Evolutionary conservation across 2,329 filamentous ascomycete genomes (phyloP).

Genomic region (Aspergillus udagawae): DNA sequence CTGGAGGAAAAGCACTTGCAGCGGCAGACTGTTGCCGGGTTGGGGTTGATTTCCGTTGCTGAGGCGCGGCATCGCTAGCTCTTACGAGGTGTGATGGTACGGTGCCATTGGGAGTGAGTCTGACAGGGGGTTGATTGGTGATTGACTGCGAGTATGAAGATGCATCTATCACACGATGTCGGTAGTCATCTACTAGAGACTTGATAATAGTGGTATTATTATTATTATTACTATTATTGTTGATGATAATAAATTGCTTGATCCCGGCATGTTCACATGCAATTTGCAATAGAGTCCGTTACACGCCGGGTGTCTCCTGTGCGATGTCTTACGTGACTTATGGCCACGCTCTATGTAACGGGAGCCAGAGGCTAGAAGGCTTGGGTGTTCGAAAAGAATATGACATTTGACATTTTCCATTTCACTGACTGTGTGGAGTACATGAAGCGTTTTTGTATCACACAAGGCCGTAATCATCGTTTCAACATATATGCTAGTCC

Average conservation of each 20-base stretch:
- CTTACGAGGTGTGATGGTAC: background rate
- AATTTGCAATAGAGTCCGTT: background rate
- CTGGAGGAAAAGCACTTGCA: background rate
- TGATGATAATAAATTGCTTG: background rate
- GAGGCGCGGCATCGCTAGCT: background rate
- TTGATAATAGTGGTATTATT: background rate
- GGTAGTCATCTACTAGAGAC: background rate
- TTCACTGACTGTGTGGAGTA: background rate
- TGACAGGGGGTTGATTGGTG: background rate
- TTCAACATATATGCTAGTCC: background rate
- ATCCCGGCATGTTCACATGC: background rate
- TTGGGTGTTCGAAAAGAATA: background rate
- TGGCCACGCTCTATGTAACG: background rate
- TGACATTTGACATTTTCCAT: background rate
- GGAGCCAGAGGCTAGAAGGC: background rate
- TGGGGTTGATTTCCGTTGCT: background rate
- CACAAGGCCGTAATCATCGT: background rate
- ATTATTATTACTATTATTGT: background rate
- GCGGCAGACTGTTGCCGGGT: background rate
- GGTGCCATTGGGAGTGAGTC: background rate
- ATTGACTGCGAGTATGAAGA: background rate
- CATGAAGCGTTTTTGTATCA: background rate
- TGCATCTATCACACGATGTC: background rate
- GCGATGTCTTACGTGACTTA: too few species aligned
- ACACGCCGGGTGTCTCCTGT: background rate